Evolutionary conservation across 2,329 filamentous ascomycete genomes (phyloP), one percentile per base, ranked within the genome.

Genomic region (Fusarium decemcellulare): DNA sequence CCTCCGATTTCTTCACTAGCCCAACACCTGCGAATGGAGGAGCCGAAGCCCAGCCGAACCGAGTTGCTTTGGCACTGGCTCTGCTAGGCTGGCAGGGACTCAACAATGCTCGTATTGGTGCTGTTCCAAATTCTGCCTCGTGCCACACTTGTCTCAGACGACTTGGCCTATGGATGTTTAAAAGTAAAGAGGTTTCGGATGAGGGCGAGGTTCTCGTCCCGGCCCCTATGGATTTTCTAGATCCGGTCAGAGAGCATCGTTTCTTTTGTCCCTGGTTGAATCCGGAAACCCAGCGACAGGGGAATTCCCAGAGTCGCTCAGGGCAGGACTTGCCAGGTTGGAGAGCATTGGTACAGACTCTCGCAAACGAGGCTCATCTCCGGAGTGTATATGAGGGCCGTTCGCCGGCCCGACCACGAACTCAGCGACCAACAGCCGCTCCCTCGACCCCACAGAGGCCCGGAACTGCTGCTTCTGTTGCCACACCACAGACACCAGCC

Each of bases 91-190:
- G 93, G 93, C 89, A 93, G 73, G 90, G 89, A n/a, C 82, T 90
- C 4, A 82, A 81, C 8, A 86, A 88, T 70, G 68, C 81, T 12
- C 81, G 85, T 76, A 81, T 90, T 74, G 79, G 90, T 76, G 80
- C 89, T 2, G 88, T 92, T 23, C 89, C 91, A 42, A 92, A 93
- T 64, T 88, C 95, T 15, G 91, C 93, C 7, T 90, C 90, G 6
- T 99, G 96, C 79, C 87, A 91, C 62, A 93, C 93, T 18, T 99
- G 96, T 77, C 92, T 97, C 75, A 90, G 96, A 63, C 90, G 95
- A 2, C 85, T 98, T 0, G 96, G 96, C 0, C 85, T 99, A 3
- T 99, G 96, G 96, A 92, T 99, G 84, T 98, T 97, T 78, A 92
- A 90, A 75, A 91, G 90, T 78, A 94, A 91, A 79, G 88, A 89